Base-by-base conservation (phyloP, 2,329 filamentous ascomycete species). In the Ophiostoma ips region DNA sequence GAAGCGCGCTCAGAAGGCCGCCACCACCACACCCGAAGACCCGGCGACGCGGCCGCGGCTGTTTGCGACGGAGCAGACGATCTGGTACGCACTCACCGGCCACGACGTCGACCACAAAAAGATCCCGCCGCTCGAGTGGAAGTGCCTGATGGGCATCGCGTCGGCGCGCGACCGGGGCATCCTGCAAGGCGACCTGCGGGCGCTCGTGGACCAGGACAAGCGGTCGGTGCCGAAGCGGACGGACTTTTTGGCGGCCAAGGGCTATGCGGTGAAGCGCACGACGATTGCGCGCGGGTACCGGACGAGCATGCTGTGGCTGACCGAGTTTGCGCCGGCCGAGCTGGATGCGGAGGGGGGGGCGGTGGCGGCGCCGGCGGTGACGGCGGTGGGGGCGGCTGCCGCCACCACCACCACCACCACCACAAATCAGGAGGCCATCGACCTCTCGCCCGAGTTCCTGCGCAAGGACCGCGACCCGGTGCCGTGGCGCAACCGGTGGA, bases 281-380 rank as follows among this genome's bases (percentile, higher is more conserved):
- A 72, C 76, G 1, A 69, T 80, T 18, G 70, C 77, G 11, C 68
- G 72, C 47, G 75, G 75, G 35, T 75, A 71, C 51, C 79, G 78
- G 58, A 80, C 78, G 2, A 81, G 77, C 64, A 78, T 77, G 58
- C 64, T 81, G 49, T 81, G 77, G 73, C 68, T 81, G 44, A 70
- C 71, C 43, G 64, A 68, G 28, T 79, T 77, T 58, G 71, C 76
- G 0, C 76, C 69, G 30, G 64, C 66, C 11, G 63, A 61, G 52
- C 64, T 69, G 38, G 62, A 63, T 34, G 68, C 66, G 53, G 64
- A 46, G 12, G 58, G 56, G 21, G 5, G 11, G 8, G 16, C 36
- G 3, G 15, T 15, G 12, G 28, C 38, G 24, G 2, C 41, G 5
- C 28, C 43, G 7, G 6, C 19, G 2, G 11, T 16, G n/a, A 8